phyloP scores from a whole-genome alignment of 768 basidiomycete species.

The Lactarius trivialis region DNA sequence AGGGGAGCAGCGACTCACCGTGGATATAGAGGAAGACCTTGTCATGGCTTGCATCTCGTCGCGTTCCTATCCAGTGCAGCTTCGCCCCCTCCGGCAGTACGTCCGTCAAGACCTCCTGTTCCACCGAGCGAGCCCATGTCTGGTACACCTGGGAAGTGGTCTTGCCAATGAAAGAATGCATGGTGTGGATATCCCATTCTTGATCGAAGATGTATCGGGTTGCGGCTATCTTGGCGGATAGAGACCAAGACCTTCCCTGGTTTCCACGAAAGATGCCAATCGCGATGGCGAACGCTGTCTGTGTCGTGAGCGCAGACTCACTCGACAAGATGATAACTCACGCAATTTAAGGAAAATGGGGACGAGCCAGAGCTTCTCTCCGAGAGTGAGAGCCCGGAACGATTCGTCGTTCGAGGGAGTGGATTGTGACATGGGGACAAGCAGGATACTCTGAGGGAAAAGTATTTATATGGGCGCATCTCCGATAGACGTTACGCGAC shows the following conservation, averaged over 20 bases:
- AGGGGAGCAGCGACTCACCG: neutral
- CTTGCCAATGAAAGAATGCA: neutral
- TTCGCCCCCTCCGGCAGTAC: neutral
- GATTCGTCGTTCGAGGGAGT: neutral
- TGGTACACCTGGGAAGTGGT: slow-evolving; percentile 3
- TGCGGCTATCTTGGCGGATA: neutral
- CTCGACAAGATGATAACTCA: neutral
- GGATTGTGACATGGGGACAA: neutral
- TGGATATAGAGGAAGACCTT: slow-evolving; percentile 6
- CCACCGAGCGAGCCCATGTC: neutral
- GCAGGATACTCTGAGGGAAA: neutral
- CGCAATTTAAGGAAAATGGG: neutral
- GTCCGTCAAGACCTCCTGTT: slow-evolving; percentile 4
- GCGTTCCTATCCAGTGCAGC: slow-evolving; percentile 12
- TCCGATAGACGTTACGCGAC: neutral
- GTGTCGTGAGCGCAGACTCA: neutral
- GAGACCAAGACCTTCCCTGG: slow-evolving; percentile 6
- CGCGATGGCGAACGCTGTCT: slow-evolving; percentile 5
- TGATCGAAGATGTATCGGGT: neutral
- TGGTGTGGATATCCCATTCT: neutral
- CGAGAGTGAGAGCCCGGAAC: neutral
- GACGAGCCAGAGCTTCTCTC: neutral
- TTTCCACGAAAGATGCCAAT: slow-evolving; percentile 9
- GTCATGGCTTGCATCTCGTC: slow-evolving; percentile 3
- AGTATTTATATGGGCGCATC: too few relatives aligned